These are phyloP conservation scores for Populus alba DNA, from an alignment of 345 rosid genomes.

Conservation along the genomic window DNA sequence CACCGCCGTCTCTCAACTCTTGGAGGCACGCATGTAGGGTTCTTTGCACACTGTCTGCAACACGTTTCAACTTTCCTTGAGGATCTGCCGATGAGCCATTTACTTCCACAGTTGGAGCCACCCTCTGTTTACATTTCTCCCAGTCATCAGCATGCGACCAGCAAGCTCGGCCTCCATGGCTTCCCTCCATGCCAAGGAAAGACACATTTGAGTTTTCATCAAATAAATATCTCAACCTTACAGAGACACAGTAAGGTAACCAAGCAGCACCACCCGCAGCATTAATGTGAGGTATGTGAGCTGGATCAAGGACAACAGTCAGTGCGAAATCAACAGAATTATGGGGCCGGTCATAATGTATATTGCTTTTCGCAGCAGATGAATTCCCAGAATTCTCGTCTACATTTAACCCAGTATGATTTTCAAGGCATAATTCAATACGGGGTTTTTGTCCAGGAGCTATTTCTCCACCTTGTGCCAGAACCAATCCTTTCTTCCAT, in stretches of 20 bases:
- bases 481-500: conserved; percentile 91
- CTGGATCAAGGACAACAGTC: conserved; percentile 91
- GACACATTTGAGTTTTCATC: conserved; percentile 60
- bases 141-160: conserved; percentile 80
- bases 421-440: conserved; percentile 88
- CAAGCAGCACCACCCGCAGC: conserved; percentile 99
- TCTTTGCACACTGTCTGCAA: conserved; percentile 82
- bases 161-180: conserved; percentile 96
- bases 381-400: conserved; percentile 43
- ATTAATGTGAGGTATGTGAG: conserved; percentile 71
- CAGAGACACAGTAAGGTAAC: conserved; percentile 93
- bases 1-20: conserved; percentile 60
- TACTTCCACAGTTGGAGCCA: conserved; percentile 60
- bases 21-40: conserved; percentile 63
- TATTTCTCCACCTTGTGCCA: conserved; percentile 73
- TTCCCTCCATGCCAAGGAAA: conserved; percentile 91
- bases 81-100: conserved; percentile 47
- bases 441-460: conserved; percentile 90
- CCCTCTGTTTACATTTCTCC: conserved; percentile 90
- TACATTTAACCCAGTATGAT: conserved; percentile 53
- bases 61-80: conserved; percentile 73
- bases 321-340: conserved; percentile 80
- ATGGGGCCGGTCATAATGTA: conserved; percentile 76
- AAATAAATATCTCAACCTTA: conserved; percentile 73
- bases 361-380: conserved; percentile 75